Percentiles rank a stretch among this genome's conserved stretches.
phyloP scores from a whole-genome alignment of 345 rosid species.

The Moringa oleifera region DNA sequence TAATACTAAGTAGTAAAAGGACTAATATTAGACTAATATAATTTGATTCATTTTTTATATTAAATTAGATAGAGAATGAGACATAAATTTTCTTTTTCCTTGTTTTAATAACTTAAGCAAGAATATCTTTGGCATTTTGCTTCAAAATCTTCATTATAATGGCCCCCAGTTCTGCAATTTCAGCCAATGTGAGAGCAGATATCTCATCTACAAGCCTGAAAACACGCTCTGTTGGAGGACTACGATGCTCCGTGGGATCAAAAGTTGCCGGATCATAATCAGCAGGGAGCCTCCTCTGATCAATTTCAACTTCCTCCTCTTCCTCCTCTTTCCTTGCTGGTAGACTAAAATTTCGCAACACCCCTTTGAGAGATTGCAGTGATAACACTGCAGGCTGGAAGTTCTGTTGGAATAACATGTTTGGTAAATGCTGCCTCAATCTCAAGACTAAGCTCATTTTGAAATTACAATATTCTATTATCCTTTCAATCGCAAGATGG shows the following conservation, averaged over 20 bases:
- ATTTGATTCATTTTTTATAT: too few species aligned
- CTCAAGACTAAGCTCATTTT: slow-evolving; percentile 60
- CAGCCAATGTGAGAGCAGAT: slow-evolving; percentile 54
- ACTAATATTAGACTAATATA: too few species aligned
- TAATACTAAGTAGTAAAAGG: too few species aligned
- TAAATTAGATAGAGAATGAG: too few species aligned
- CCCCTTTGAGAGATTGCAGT: slow-evolving; percentile 18
- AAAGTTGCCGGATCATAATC: slow-evolving; percentile 83
- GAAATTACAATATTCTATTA: background rate
- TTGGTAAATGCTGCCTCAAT: slow-evolving; percentile 40
- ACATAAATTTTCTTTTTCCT: too few species aligned
- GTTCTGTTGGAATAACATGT: slow-evolving; percentile 19
- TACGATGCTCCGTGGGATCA: slow-evolving; percentile 86
- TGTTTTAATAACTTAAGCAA: too few species aligned
- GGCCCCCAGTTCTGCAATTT: slow-evolving; percentile 64
- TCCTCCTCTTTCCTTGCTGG: slow-evolving; percentile 49
- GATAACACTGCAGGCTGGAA: slow-evolving; percentile 2
- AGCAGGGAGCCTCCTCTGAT: slow-evolving; percentile 80
- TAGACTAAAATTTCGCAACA: slow-evolving; percentile 38
- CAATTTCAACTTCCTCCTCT: slow-evolving; percentile 61
- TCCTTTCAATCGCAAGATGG: too few species aligned
- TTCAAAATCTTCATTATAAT: slow-evolving; percentile 73
- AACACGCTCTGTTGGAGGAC: slow-evolving; percentile 84
- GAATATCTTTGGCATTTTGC: too few species aligned
- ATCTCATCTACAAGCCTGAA: slow-evolving; percentile 83